These are phyloP conservation scores for Venturia aucupariae DNA, from an alignment of 2,329 filamentous ascomycete genomes.

Conservation along the genomic window DNA sequence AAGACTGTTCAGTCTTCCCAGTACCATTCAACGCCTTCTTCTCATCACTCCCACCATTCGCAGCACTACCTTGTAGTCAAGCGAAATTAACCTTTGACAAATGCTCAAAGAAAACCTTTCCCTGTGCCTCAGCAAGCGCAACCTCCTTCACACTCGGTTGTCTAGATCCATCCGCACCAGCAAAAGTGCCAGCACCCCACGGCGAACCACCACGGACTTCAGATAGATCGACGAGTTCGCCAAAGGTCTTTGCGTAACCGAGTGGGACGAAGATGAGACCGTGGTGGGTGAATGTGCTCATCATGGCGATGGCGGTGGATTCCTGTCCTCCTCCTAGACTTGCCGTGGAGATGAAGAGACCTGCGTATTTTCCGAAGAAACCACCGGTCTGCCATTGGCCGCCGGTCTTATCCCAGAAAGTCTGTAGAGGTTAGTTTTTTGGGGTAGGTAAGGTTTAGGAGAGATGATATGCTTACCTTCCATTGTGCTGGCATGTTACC, in stretches of 20 bases:
- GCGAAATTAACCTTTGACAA: constrained; percentile 51
- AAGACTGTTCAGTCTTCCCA: constrained; percentile 20
- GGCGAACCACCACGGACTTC: constrained; percentile 81
- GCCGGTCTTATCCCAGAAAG: constrained; percentile 86
- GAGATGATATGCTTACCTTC: constrained; percentile 24
- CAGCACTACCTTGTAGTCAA: constrained; percentile 13
- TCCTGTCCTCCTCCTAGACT: constrained; percentile 87
- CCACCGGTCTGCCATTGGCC: constrained; percentile 70
- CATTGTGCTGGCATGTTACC: constrained; percentile 96
- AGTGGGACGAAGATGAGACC: constrained; percentile 95
- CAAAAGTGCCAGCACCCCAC: constrained; percentile 92
- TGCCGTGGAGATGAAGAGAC: constrained; percentile 83
- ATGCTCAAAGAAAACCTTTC: constrained; percentile 71
- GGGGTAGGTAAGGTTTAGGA: not conserved
- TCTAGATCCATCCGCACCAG: constrained; percentile 68
- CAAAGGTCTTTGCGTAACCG: constrained; percentile 77
- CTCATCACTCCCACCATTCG: constrained; percentile 17
- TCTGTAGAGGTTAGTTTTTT: constrained; percentile 31
- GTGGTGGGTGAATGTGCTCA: constrained; percentile 86
- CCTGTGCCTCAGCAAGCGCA: constrained; percentile 70
- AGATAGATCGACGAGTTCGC: constrained; percentile 55
- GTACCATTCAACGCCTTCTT: constrained; percentile 16
- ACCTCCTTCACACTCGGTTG: constrained; percentile 70
- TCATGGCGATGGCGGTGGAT: constrained; percentile 66
- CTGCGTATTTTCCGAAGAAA: constrained; percentile 81